Conservation (phyloP, 139 green algal species). For the Diplosphaera chodatii region DNA sequence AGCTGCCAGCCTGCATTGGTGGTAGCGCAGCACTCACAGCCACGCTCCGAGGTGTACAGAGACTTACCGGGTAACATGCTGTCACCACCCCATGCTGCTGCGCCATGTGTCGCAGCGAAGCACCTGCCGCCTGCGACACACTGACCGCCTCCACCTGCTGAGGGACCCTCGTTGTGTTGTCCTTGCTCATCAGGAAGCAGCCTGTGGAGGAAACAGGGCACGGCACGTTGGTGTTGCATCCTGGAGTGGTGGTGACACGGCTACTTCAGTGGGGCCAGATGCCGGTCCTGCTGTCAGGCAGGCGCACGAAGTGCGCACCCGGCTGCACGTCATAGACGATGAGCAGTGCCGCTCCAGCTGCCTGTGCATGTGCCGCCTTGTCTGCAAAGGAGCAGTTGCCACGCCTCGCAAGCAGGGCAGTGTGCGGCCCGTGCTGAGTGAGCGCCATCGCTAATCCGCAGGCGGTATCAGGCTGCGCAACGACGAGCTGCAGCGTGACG, state of each 20-base stretch:
- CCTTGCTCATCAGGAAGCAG: conserved; percentile 45
- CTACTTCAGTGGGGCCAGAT: too few species aligned
- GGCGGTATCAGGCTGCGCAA: conserved; percentile 5
- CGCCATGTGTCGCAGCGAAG: conserved; percentile 11
- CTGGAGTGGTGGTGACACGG: too few species aligned
- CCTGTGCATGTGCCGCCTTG: neutral
- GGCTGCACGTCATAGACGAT: neutral
- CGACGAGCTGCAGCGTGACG: neutral
- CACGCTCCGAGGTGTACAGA: too few species aligned
- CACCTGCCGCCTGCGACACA: conserved; percentile 27
- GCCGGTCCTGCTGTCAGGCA: too few species aligned
- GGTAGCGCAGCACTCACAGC: too few species aligned
- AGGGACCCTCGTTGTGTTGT: conserved; percentile 1
- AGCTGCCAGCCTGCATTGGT: too few species aligned
- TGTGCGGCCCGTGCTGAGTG: neutral
- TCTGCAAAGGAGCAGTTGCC: conserved; percentile 1
- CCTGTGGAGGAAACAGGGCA: conserved; percentile 23
- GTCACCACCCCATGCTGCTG: neutral
- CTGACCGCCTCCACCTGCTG: conserved; percentile 21
- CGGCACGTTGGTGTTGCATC: too few species aligned
- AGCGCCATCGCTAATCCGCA: conserved; percentile 3
- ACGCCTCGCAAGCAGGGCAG: neutral
- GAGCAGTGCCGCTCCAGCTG: neutral
- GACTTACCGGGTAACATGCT: neutral
- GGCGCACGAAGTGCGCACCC: too few species aligned